Evolutionary conservation across 805 yeast genomes (phyloP).

Genomic region (Limtongozyma cylindracea): DNA sequence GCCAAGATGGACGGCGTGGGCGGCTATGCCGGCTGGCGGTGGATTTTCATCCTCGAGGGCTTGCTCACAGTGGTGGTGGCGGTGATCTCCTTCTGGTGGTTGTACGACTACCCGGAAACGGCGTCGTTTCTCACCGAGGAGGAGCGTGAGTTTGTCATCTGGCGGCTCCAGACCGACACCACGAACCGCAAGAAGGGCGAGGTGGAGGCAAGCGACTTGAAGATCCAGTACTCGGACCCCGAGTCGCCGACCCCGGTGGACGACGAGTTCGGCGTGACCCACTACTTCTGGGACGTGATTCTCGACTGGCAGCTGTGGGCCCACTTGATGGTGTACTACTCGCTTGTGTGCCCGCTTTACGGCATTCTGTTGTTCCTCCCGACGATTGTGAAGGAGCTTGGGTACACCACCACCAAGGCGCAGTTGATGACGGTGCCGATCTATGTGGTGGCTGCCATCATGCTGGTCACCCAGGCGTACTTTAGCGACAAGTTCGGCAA

Average conservation of each 20-base stretch:
- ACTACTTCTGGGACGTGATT: constrained; percentile 4
- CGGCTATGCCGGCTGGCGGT: constrained; percentile 19
- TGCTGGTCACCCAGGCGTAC: constrained; percentile 7
- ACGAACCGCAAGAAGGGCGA: too few species aligned
- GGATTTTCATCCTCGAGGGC: constrained; percentile 20
- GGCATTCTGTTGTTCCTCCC: constrained; percentile 17
- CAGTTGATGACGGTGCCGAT: constrained; percentile 19
- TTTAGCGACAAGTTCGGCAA: constrained; percentile 6
- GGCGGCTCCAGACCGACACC: constrained; percentile 18
- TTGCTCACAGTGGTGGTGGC: constrained; percentile 11
- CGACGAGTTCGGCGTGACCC: background rate
- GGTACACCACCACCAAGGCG: constrained; percentile 13
- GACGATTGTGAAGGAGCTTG: constrained; percentile 15
- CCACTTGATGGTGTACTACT: constrained; percentile 6
- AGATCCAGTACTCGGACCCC: constrained; percentile 12
- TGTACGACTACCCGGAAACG: constrained; percentile 11
- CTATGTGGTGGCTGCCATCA: constrained; percentile 10
- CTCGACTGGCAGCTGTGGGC: constrained; percentile 8
- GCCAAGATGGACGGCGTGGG: constrained; percentile 12
- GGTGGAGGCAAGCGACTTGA: constrained; percentile 12
- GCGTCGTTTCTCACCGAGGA: constrained; percentile 14
- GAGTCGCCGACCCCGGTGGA: constrained; percentile 7
- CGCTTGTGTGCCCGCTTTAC: constrained; percentile 9
- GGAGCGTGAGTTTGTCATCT: constrained; percentile 11
- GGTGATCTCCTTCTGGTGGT: constrained; percentile 7